These are phyloP conservation scores for Carex parvula DNA, from an alignment of 176 grass and related monocot species.

Conservation along the genomic window DNA sequence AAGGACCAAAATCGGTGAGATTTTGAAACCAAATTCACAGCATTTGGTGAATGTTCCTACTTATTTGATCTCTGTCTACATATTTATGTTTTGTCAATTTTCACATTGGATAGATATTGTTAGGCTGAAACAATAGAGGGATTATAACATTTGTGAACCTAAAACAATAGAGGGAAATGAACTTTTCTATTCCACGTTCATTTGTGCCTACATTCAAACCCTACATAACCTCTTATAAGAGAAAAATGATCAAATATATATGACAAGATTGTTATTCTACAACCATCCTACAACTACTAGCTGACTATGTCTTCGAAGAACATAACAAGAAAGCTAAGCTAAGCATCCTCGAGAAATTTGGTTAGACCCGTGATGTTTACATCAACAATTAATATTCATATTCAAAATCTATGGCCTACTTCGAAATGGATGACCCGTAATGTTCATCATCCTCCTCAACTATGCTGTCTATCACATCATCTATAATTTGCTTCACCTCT, in stretches of 20 bases:
- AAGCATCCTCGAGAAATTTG: slow-evolving; percentile 13
- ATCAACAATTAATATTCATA: neutral
- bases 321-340: slow-evolving; percentile 1
- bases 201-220: too few species aligned
- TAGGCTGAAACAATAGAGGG: too few species aligned
- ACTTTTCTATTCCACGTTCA: too few species aligned
- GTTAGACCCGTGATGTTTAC: slow-evolving; percentile 28
- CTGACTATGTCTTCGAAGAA: neutral
- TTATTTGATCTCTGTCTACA: too few species aligned
- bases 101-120: too few species aligned
- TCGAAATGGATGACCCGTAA: neutral
- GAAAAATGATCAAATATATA: slow-evolving; percentile 9
- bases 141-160: too few species aligned
- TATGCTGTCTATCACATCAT: slow-evolving; percentile 94
- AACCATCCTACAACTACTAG: slow-evolving; percentile 15
- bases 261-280: slow-evolving; percentile 16
- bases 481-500: slow-evolving; percentile 77
- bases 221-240: neutral
- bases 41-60: too few species aligned
- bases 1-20: too few species aligned
- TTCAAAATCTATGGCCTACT: neutral
- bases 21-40: too few species aligned
- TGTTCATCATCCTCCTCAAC: slow-evolving; percentile 60
- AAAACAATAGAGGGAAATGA: too few species aligned
- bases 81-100: too few species aligned